Conservation (phyloP, 305 asterid genomes). For the Solanum hybrid region DNA sequence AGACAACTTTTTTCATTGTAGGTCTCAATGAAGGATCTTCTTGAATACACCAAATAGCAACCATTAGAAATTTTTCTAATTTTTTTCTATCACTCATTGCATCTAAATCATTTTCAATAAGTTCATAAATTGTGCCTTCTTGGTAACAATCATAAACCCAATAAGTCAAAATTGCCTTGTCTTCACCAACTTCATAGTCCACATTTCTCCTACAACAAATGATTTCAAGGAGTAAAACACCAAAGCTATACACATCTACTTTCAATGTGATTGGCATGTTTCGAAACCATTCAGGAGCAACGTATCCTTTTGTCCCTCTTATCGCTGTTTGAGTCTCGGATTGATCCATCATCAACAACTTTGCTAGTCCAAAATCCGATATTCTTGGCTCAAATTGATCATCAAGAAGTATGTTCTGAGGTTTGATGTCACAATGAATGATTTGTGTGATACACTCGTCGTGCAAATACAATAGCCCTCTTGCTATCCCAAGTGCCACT, state of each 20-base stretch:
- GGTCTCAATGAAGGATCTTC: slow-evolving; percentile 41
- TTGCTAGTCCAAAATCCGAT: too few species aligned
- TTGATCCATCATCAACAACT: too few species aligned
- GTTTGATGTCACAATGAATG: too few species aligned
- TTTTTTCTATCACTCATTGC: slow-evolving; percentile 18
- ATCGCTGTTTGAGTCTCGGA: not conserved
- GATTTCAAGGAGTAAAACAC: not conserved
- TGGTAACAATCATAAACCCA: not conserved
- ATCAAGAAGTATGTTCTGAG: too few species aligned
- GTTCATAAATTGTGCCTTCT: not conserved
- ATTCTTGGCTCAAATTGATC: too few species aligned
- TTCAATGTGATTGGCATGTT: not conserved
- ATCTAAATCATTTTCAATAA: slow-evolving; percentile 18
- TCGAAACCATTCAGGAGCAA: not conserved
- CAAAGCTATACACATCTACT: not conserved
- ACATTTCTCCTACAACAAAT: not conserved
- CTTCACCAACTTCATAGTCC: not conserved
- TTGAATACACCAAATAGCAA: slow-evolving; percentile 43
- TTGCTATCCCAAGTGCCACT: not conserved
- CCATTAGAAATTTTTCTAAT: slow-evolving; percentile 19
- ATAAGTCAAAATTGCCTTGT: not conserved
- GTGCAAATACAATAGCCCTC: not conserved
- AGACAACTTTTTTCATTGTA: slow-evolving; percentile 32
- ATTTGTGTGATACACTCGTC: too few species aligned
- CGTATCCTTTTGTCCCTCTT: not conserved